Conservation (phyloP, 106 monocot species). For the Phalaenopsis equestris region DNA sequence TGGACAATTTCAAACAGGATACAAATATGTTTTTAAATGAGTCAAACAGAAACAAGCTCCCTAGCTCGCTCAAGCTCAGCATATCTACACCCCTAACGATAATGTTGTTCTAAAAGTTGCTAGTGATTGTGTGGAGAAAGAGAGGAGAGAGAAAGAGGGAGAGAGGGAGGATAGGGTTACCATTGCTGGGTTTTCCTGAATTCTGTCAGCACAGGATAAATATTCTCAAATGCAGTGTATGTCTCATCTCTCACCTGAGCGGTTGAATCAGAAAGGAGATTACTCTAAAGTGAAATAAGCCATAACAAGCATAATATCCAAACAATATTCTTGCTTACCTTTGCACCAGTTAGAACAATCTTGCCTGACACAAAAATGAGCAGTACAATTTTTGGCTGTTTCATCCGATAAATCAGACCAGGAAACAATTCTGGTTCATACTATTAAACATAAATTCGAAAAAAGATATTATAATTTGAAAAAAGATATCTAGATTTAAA, state of each 20-base stretch:
- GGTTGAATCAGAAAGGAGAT: not conserved
- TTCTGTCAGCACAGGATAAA: constrained; percentile 72
- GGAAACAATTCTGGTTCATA: constrained; percentile 29
- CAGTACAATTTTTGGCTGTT: constrained; percentile 21
- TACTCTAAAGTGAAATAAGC: not conserved
- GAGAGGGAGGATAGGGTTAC: constrained; percentile 10
- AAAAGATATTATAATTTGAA: too few relatives aligned
- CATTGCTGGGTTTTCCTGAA: constrained; percentile 68
- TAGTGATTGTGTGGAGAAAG: not conserved
- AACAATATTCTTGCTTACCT: constrained; percentile 1
- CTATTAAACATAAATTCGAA: not conserved
- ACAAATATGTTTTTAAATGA: too few relatives aligned
- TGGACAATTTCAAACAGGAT: too few relatives aligned
- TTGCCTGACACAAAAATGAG: constrained; percentile 20
- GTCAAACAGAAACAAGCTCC: too few relatives aligned
- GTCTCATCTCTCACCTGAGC: constrained; percentile 74
- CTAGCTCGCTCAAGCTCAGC: too few relatives aligned
- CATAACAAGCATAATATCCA: not conserved
- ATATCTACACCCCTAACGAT: too few relatives aligned
- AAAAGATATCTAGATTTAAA: not conserved
- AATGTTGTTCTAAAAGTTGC: too few relatives aligned
- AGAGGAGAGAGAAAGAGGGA: not conserved
- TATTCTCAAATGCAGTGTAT: constrained; percentile 76
- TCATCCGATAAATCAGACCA: constrained; percentile 28
- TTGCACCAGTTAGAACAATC: constrained; percentile 27